Percentiles rank a stretch among this genome's conserved stretches.
Conservation (phyloP, 169 alveolate species). For the Plasmodium ovale region DNA sequence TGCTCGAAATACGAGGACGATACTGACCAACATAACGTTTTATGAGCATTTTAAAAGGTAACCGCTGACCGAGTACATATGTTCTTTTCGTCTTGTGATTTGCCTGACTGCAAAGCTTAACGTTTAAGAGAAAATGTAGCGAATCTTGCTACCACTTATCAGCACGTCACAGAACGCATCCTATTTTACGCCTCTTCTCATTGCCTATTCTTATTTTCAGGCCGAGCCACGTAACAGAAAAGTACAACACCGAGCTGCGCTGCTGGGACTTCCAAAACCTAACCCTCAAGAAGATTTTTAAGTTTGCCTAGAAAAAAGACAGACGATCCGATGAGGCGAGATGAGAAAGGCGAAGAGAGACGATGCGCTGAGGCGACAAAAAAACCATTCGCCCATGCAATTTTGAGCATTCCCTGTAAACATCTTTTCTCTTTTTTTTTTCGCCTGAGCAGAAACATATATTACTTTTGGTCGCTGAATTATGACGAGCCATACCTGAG, state of each 20-base stretch:
- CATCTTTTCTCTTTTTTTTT: neutral
- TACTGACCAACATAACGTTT: constrained; percentile 91
- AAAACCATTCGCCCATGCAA: neutral
- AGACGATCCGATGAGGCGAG: neutral
- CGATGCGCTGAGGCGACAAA: neutral
- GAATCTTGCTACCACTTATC: neutral
- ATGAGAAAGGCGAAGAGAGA: neutral
- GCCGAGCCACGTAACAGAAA: constrained; percentile 64
- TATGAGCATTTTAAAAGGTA: constrained; percentile 90
- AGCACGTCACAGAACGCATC: neutral
- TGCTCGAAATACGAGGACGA: constrained; percentile 87
- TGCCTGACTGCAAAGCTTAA: no score
- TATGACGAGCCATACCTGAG: constrained; percentile 64
- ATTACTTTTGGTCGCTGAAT: constrained; percentile 73
- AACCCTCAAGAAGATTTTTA: constrained; percentile 31
- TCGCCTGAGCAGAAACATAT: constrained; percentile 35
- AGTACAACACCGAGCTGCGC: constrained; percentile 60
- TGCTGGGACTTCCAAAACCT: constrained; percentile 76
- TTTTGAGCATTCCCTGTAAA: neutral
- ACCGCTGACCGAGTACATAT: constrained; percentile 16
- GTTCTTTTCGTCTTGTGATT: neutral
- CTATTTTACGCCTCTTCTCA: neutral
- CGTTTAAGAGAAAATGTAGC: no score
- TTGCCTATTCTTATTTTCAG: constrained; percentile 1
- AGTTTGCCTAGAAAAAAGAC: constrained; percentile 11